Evolutionary conservation across 2,329 filamentous ascomycete species (phyloP).

Genomic region (Ophiocordyceps robertsii): DNA sequence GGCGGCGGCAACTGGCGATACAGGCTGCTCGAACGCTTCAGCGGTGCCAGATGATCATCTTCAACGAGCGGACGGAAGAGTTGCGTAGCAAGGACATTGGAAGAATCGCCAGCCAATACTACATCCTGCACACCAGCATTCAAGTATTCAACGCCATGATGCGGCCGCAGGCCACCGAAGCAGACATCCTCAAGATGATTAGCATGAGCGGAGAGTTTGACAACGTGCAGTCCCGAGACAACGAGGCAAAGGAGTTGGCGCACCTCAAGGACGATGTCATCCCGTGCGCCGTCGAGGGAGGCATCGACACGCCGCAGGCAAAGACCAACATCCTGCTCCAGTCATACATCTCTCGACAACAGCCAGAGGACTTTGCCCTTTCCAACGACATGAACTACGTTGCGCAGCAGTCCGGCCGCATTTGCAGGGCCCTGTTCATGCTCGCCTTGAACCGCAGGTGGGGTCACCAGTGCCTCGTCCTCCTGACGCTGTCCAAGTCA

Average conservation of each 20-base stretch:
- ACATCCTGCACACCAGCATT: constrained; percentile 85
- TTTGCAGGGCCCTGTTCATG: constrained; percentile 92
- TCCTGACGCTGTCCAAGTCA: constrained; percentile 87
- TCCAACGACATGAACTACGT: constrained; percentile 89
- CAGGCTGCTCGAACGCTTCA: constrained; percentile 80
- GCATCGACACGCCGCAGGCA: constrained; percentile 57
- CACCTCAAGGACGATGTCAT: constrained; percentile 57
- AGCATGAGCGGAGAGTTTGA: constrained; percentile 97
- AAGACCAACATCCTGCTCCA: constrained; percentile 96
- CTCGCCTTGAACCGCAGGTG: constrained; percentile 89
- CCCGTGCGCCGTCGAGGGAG: constrained; percentile 68
- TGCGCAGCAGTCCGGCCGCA: constrained; percentile 87
- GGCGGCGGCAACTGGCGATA: constrained; percentile 73
- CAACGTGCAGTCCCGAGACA: constrained; percentile 87
- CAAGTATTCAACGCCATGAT: constrained; percentile 96
- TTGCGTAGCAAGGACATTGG: constrained; percentile 90
- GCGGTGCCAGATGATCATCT: constrained; percentile 97
- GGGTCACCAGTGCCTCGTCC: constrained; percentile 87
- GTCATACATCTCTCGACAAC: constrained; percentile 78
- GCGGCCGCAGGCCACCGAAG: constrained; percentile 72
- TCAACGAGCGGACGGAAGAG: constrained; percentile 88
- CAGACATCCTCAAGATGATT: constrained; percentile 90
- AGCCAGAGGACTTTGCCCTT: constrained; percentile 85
- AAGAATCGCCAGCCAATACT: constrained; percentile 93
- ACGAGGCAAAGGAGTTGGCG: constrained; percentile 75